phyloP scores from a whole-genome alignment of 768 basidiomycete species.

The Nevesoporus exiguus region DNA sequence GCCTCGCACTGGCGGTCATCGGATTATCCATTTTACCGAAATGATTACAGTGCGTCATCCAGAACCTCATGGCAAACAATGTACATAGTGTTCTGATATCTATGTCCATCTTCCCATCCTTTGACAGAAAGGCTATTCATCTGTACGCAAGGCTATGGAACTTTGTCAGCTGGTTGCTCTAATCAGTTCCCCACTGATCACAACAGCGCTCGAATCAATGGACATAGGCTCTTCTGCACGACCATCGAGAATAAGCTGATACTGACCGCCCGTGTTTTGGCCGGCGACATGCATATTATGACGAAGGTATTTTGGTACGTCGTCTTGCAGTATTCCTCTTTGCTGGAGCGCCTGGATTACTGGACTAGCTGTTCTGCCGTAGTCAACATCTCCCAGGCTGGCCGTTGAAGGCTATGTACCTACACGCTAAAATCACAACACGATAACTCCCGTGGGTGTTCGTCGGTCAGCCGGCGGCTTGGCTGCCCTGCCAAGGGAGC shows the following conservation, averaged over 20 bases:
- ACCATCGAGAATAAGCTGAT: background rate
- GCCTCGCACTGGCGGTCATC: too few relatives aligned
- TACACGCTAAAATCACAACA: too few relatives aligned
- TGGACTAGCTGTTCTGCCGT: background rate
- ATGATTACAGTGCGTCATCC: background rate
- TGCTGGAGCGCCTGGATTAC: background rate
- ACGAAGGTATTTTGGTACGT: conserved; percentile 6
- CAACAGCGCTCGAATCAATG: background rate
- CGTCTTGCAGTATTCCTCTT: conserved; percentile 1
- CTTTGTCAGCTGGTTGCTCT: background rate
- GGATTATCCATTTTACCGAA: too few relatives aligned
- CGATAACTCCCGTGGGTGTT: background rate
- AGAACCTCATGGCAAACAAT: background rate
- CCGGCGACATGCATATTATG: conserved; percentile 4
- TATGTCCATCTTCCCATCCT: background rate
- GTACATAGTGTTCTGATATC: background rate
- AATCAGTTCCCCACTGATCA: conserved; percentile 2
- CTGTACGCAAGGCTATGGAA: background rate
- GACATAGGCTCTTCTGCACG: background rate
- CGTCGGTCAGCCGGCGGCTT: too few relatives aligned
- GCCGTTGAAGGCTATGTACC: background rate
- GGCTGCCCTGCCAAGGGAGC: too few relatives aligned
- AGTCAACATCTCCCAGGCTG: background rate
- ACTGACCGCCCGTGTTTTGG: conserved; percentile 5
- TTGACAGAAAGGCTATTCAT: background rate